Evolutionary conservation across 352 stramenopile species (phyloP), one percentile per base, ranked within the genome.

Genomic region (Pythium phragmitis): DNA sequence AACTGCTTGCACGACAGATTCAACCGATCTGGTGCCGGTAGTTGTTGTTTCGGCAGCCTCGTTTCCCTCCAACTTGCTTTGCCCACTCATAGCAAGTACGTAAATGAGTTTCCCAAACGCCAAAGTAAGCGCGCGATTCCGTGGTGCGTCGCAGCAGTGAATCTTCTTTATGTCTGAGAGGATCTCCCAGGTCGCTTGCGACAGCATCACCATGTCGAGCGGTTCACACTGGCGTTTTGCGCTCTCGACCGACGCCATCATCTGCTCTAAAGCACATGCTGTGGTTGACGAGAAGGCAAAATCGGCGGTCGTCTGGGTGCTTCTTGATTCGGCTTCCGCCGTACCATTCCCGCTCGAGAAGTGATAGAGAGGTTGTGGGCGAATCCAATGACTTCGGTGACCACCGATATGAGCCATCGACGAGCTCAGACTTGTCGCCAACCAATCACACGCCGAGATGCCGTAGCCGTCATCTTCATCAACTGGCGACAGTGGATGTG

Each of bases 151-250:
- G n/a, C 14, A 23, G 6, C 49, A 23, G 61, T 39, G 26, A 12
- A 17, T 0, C 9, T 52, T 58, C 52, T 87, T 78, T 8, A 87
- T 59, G 7, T 82, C 73, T n/a, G 49, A 50, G 36, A 91, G 75
- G 2, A 89, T 39, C 12, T 87, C 78, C 82, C 82, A 91, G 0
- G 75, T 78, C 36, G 70, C 64, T 59, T 89, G 79, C 0, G 77
- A 81, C 13, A 89, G 72, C 60, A 80, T 60, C 21, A 76, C 61
- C 45, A 83, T 77, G 50, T 88, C 76, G 21, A 87, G 68, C 7
- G 75, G 49, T 2, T 36, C 48, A 14, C 54, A 42, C 19, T 56
- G 59, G 11, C 54, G 37, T 37, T 60, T 52, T 12, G 66, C 76
- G 16, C 76, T 60, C 39, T 70, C 34, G 21, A 87, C 75, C 6